A percentile compares a stretch with the other conserved stretches of the same genome.
These are phyloP conservation scores for Macrotyloma uniflorum DNA, from an alignment of 306 rosid genomes.

Conservation along the genomic window DNA sequence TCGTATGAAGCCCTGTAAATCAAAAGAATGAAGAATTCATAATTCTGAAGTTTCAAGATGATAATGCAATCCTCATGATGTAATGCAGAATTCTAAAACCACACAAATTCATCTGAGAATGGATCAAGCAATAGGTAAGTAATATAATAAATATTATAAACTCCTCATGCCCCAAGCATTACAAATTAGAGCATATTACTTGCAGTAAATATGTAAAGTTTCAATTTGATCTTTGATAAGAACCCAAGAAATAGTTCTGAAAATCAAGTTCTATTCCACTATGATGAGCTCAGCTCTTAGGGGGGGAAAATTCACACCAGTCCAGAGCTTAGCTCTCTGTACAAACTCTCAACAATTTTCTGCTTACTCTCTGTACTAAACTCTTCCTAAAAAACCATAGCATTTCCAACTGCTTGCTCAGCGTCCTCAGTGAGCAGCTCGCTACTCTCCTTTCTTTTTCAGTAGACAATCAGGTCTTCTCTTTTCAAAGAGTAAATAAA, in stretches of 20 bases:
- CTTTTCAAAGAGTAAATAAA: not conserved
- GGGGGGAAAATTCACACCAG: not conserved
- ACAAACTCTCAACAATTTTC: not conserved
- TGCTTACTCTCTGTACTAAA: not conserved
- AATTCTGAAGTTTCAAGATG: not conserved
- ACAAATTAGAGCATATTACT: not conserved
- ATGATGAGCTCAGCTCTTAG: not conserved
- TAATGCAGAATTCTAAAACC: not conserved
- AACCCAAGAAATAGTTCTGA: not conserved
- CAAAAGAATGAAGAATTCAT: constrained; percentile 22
- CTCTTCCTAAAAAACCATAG: not conserved
- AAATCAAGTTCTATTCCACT: not conserved
- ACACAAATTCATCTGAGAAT: not conserved
- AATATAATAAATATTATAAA: not conserved
- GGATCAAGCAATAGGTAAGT: not conserved
- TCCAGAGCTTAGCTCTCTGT: not conserved
- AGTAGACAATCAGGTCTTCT: not conserved
- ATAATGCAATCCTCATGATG: not conserved
- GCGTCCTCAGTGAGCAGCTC: not conserved
- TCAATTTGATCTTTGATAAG: not conserved
- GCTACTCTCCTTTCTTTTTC: not conserved
- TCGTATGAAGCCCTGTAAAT: constrained; percentile 77
- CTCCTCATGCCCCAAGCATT: not conserved
- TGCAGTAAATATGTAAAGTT: not conserved
- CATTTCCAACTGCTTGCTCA: not conserved